These are phyloP conservation scores for Dorcoceras hygrometricum DNA, from an alignment of 257 asterid species.

Conservation along the genomic window DNA sequence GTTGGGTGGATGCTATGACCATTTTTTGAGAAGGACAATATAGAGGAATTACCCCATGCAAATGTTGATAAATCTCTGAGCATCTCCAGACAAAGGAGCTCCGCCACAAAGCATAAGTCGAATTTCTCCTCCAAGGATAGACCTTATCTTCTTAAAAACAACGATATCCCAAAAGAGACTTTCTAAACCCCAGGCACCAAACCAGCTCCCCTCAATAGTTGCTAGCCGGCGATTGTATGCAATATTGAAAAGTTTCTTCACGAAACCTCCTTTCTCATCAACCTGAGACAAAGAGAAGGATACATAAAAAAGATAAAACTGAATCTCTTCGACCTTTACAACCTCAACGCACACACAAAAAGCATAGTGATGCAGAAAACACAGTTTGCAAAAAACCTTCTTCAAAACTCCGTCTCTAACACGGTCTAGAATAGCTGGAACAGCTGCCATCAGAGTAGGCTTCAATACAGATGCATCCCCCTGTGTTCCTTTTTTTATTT, in stretches of 20 bases:
- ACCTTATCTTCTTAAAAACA: conserved; percentile 62
- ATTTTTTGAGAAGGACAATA: conserved; percentile 8
- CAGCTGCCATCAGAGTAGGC: conserved; percentile 84
- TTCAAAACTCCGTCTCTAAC: conserved; percentile 84
- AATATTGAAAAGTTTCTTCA: conserved; percentile 66
- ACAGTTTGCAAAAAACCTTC: conserved; percentile 46
- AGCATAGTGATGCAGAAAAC: conserved; percentile 1
- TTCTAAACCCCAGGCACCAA: conserved; percentile 89
- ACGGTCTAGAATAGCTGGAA: conserved; percentile 93
- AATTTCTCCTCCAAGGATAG: conserved; percentile 82
- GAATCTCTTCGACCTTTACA: conserved; percentile 21
- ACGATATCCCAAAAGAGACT: conserved; percentile 58
- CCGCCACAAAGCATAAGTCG: conserved; percentile 98
- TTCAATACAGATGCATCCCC: conserved; percentile 81
- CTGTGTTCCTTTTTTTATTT: conserved; percentile 79
- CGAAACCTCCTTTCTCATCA: conserved; percentile 78
- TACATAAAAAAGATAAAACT: conserved; percentile 13
- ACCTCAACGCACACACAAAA: conserved; percentile 9
- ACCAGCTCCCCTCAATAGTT: conserved; percentile 86
- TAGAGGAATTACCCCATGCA: conserved; percentile 75
- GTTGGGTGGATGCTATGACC: conserved; percentile 2
- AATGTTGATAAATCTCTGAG: conserved; percentile 90
- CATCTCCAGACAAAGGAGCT: conserved; percentile 91
- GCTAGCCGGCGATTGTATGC: conserved; percentile 65
- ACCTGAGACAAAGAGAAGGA: conserved; percentile 44